These are phyloP conservation scores for Phialemonium atrogriseum DNA, from an alignment of 2,329 filamentous ascomycete genomes.

Conservation along the genomic window DNA sequence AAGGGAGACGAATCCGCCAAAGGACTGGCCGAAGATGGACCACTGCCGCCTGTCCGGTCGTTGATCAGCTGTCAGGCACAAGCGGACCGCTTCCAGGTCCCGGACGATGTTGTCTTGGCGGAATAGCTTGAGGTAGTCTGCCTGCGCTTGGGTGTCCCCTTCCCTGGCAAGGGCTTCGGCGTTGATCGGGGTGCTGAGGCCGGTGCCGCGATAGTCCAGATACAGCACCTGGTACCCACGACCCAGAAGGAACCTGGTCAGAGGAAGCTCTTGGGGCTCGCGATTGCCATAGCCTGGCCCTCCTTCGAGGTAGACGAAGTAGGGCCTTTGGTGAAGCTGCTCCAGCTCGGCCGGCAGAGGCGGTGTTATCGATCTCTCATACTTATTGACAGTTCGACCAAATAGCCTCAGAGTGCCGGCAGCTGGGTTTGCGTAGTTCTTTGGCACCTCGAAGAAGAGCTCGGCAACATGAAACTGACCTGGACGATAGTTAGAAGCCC, in stretches of 20 bases:
- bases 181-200: slow-evolving; percentile 73
- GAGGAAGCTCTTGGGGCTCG: slow-evolving; percentile 63
- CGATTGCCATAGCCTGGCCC: slow-evolving; percentile 75
- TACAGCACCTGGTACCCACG: slow-evolving; percentile 79
- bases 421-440: slow-evolving; percentile 61
- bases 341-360: slow-evolving; percentile 20
- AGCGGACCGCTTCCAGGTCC: slow-evolving; percentile 80
- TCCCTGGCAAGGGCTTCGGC: slow-evolving; percentile 60
- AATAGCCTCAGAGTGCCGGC: slow-evolving; percentile 64
- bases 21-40: slow-evolving; percentile 85
- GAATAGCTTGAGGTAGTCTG: slow-evolving; percentile 74
- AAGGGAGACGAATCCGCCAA: slow-evolving; percentile 78
- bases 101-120: slow-evolving; percentile 84
- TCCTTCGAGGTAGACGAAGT: slow-evolving; percentile 71
- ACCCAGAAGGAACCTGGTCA: slow-evolving; percentile 63
- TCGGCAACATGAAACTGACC: slow-evolving; percentile 39
- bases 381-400: slow-evolving; percentile 61
- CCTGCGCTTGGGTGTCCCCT: slow-evolving; percentile 59
- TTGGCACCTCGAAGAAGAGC: slow-evolving; percentile 78
- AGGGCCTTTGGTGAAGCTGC: slow-evolving; percentile 35
- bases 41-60: slow-evolving; percentile 66
- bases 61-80: slow-evolving; percentile 62
- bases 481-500: too few relatives aligned
- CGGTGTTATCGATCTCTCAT: slow-evolving; percentile 48
- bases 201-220: slow-evolving; percentile 88